These are phyloP conservation scores for Furcasterigmium sp. DNA, from an alignment of 2,329 filamentous ascomycete genomes.

Conservation along the genomic window DNA sequence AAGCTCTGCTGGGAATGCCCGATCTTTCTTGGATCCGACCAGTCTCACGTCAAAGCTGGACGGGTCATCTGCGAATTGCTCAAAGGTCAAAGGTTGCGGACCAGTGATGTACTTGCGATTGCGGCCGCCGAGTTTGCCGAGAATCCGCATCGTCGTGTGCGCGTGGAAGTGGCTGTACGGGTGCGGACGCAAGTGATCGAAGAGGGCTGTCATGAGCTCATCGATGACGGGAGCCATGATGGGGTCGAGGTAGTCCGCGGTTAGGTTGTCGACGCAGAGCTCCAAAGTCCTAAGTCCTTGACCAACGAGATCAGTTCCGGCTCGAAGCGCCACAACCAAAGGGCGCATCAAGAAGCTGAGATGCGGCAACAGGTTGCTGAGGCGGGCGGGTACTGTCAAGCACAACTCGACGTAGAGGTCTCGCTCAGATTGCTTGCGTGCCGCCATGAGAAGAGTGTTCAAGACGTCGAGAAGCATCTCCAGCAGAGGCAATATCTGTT, in stretches of 20 bases:
- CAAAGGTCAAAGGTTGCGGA: slow-evolving; percentile 76
- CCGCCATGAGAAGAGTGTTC: slow-evolving; percentile 88
- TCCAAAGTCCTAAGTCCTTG: slow-evolving; percentile 92
- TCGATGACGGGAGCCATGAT: slow-evolving; percentile 99
- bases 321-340: slow-evolving; percentile 88
- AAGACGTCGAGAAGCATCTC: slow-evolving; percentile 98
- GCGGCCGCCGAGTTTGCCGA: slow-evolving; percentile 91
- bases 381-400: slow-evolving; percentile 85
- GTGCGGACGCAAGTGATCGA: slow-evolving; percentile 88
- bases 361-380: slow-evolving; percentile 93
- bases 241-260: slow-evolving; percentile 93
- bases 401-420: slow-evolving; percentile 97
- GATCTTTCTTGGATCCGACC: slow-evolving; percentile 82
- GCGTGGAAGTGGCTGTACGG: slow-evolving; percentile 97
- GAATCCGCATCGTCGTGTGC: slow-evolving; percentile 94
- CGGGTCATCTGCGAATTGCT: slow-evolving; percentile 80
- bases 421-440: slow-evolving; percentile 81
- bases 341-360: slow-evolving; percentile 96
- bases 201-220: slow-evolving; percentile 95
- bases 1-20: slow-evolving; percentile 79
- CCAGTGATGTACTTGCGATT: slow-evolving; percentile 95
- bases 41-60: slow-evolving; percentile 85
- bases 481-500: slow-evolving; percentile 90
- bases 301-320: slow-evolving; percentile 87
- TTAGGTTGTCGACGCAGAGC: slow-evolving; percentile 95